A percentile compares a stretch with the other conserved stretches of the same genome.
These are phyloP conservation scores for Plasmodium billcollinsi DNA, from an alignment of 169 alveolate genomes.

Conservation along the genomic window DNA sequence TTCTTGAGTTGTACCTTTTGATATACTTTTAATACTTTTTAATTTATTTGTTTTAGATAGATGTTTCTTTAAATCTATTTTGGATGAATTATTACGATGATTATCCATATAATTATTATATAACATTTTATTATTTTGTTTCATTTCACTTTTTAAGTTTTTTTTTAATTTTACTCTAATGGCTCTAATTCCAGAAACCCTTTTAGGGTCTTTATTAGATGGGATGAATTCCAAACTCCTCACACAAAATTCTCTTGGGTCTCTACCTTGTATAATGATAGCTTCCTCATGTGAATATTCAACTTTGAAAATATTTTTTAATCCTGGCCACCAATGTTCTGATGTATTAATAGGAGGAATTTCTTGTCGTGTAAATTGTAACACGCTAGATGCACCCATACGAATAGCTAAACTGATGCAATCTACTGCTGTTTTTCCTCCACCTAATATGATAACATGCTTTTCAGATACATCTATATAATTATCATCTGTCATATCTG, in stretches of 20 bases:
- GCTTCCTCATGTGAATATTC: slow-evolving; percentile 85
- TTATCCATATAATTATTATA: background rate
- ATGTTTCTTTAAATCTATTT: slow-evolving; percentile 10
- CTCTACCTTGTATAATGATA: slow-evolving; percentile 80
- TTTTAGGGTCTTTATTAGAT: slow-evolving; percentile 78
- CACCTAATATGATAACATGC: slow-evolving; percentile 84
- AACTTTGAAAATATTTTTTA: slow-evolving; percentile 71
- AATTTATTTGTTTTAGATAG: slow-evolving; percentile 8
- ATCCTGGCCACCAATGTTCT: slow-evolving; percentile 76
- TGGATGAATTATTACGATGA: background rate
- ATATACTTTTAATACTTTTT: background rate
- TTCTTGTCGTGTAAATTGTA: slow-evolving; percentile 83
- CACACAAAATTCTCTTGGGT: slow-evolving; percentile 81
- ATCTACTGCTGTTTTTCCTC: slow-evolving; percentile 88
- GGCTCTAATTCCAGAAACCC: slow-evolving; percentile 79
- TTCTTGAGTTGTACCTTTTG: background rate
- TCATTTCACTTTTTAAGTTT: background rate
- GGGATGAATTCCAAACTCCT: slow-evolving; percentile 79
- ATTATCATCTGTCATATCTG: slow-evolving; percentile 72
- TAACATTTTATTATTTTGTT: background rate
- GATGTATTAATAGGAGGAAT: slow-evolving; percentile 47
- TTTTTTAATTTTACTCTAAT: slow-evolving; percentile 74
- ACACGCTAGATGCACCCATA: slow-evolving; percentile 82
- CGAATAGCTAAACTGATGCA: slow-evolving; percentile 85
- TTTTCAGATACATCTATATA: slow-evolving; percentile 79